Evolutionary conservation across 345 rosid genomes (phyloP), one percentile per base, ranked within the genome.

Genomic region (Lumnitzera littorea): DNA sequence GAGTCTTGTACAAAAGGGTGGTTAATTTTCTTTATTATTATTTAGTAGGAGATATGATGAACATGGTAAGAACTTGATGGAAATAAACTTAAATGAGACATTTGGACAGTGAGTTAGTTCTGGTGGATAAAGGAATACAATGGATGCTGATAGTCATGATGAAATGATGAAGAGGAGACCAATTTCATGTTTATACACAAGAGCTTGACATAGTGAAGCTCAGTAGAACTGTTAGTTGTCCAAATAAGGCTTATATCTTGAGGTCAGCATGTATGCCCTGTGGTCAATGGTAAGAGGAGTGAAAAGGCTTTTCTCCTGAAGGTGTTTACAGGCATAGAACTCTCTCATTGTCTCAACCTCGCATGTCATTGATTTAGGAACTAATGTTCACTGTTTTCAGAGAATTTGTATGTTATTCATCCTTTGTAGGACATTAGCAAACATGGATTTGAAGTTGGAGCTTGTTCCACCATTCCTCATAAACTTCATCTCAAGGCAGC

Each of bases 401-500:
- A 14, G n/a, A 1, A 15, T 31, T 15, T 46, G 3, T 15, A 15
- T 23, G n/a, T 10, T 25, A 60, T 60, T 61, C 56, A 50, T 51
- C 68, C 61, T 68, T 63, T 76, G 74, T 67, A 95, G 99, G 84
- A 83, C 95, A 12, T 88, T 95, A 36, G 89, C 68, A 36, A 88
- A 67, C 62, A 13, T 95, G 74, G 99, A 95, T 82, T 52, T 91
- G 67, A 95, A 95, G 89, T 65, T 95, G 71, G 97, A 91, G 64
- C 84, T 94, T 29, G 81, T 91, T 41, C 99, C 97, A 69, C 91
- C 97, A 12, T 75, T 85, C 61, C 91, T 94, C 55, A 79, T 94
- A 46, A 94, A 94, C 75, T 94, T 94, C 47, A 73, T 94, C 52
- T 69, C 96, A 20, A 88, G 99, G 74, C 97, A 94, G 80, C 91